A percentile compares a stretch with the other conserved stretches of the same genome.
Evolutionary conservation across 2,329 filamentous ascomycete species (phyloP).

Genomic region (Calycina herbarum): DNA sequence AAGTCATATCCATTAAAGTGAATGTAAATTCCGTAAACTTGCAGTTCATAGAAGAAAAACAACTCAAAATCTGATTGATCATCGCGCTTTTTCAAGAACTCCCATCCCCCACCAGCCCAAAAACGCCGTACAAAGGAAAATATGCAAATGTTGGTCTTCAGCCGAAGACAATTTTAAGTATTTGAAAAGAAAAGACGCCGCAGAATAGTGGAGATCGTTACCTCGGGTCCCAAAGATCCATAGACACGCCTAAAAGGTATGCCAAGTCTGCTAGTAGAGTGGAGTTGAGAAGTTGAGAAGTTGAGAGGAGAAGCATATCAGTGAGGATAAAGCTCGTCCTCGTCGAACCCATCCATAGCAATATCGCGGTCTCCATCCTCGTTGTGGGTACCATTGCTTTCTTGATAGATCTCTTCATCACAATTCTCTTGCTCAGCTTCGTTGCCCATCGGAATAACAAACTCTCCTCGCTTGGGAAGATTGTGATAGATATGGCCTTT

Average conservation of each 20-base stretch:
- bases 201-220: no score
- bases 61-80: background rate
- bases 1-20: background rate
- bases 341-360: no score
- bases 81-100: background rate
- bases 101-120: background rate
- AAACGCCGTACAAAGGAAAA: background rate
- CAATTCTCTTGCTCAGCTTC: background rate
- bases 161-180: background rate
- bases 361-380: no score
- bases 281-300: no score
- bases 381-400: background rate
- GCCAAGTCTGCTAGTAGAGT: no score
- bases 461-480: conserved; percentile 5
- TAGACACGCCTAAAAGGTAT: no score
- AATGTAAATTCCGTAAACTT: background rate
- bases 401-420: background rate
- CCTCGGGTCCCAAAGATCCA: no score
- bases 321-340: no score
- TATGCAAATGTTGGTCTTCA: background rate
- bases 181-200: no score
- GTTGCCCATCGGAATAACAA: background rate
- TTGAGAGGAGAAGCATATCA: no score
- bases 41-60: background rate
- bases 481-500: conserved; percentile 6